phyloP scores from a whole-genome alignment of 2,329 filamentous ascomycete species.

The Ilyonectria sp. region DNA sequence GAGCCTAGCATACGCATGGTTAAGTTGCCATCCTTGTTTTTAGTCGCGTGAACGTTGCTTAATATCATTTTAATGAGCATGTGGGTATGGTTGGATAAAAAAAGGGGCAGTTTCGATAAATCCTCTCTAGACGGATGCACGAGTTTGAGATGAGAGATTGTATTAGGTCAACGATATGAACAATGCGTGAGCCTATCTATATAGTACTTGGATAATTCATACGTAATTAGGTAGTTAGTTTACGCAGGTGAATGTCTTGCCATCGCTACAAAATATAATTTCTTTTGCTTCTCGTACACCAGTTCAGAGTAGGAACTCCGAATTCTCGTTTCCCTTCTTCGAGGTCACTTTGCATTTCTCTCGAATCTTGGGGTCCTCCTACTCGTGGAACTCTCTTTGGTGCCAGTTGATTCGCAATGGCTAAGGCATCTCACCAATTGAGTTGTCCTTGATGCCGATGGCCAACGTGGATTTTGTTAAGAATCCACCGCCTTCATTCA shows the following conservation, averaged over 20 bases:
- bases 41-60: not conserved
- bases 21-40: not conserved
- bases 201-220: slow-evolving; percentile 1
- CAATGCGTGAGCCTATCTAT: slow-evolving; percentile 2
- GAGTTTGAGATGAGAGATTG: not conserved
- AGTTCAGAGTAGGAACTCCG: not conserved
- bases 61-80: not conserved
- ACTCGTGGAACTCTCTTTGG: not conserved
- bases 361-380: not conserved
- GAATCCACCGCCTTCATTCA: not conserved
- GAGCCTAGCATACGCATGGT: slow-evolving; percentile 15
- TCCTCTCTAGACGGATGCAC: not conserved
- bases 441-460: not conserved
- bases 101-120: not conserved
- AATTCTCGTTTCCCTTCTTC: not conserved
- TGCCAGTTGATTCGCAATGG: not conserved
- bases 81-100: not conserved
- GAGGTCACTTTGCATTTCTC: too few relatives aligned
- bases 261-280: slow-evolving; percentile 6
- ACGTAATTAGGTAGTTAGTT: not conserved
- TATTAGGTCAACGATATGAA: not conserved
- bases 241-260: not conserved
- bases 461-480: not conserved
- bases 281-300: not conserved
- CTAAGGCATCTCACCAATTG: not conserved